Evolutionary conservation across 257 asterid species (phyloP).

Genomic region (Parsonsia alboflavescens): DNA sequence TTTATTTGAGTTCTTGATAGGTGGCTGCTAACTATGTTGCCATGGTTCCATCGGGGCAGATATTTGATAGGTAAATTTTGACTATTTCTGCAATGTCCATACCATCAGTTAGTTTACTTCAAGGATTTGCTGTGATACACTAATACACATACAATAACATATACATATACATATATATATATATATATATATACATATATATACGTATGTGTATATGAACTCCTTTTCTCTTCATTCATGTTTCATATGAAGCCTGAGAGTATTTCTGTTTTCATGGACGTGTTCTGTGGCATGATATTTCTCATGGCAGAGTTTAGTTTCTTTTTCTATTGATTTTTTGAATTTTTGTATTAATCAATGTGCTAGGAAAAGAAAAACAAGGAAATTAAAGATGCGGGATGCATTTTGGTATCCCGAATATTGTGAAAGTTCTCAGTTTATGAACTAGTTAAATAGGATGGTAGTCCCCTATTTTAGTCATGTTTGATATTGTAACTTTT

Average conservation of each 20-base stretch:
- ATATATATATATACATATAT: neutral
- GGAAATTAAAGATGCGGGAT: neutral
- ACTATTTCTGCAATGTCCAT: neutral
- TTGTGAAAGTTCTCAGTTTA: too few relatives aligned
- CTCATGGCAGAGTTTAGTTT: neutral
- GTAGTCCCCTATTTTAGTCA: neutral
- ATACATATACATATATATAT: neutral
- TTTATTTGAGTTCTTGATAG: constrained; percentile 31
- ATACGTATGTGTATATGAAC: neutral
- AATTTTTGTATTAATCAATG: neutral
- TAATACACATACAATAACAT: too few relatives aligned
- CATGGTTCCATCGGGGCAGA: constrained; percentile 97
- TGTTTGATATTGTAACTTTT: neutral
- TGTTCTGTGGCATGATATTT: neutral
- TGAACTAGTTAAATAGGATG: neutral
- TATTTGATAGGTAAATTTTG: constrained; percentile 74
- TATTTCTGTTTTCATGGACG: neutral
- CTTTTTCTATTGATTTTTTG: neutral
- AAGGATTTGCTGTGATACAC: neutral
- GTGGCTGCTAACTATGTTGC: constrained; percentile 96
- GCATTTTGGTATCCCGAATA: neutral
- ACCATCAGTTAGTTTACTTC: neutral
- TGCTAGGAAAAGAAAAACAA: neutral
- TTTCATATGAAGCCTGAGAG: neutral
- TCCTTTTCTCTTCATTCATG: neutral